These are phyloP conservation scores for Spirogloea muscicola DNA, from an alignment of 139 green algal genomes.

Conservation along the genomic window DNA sequence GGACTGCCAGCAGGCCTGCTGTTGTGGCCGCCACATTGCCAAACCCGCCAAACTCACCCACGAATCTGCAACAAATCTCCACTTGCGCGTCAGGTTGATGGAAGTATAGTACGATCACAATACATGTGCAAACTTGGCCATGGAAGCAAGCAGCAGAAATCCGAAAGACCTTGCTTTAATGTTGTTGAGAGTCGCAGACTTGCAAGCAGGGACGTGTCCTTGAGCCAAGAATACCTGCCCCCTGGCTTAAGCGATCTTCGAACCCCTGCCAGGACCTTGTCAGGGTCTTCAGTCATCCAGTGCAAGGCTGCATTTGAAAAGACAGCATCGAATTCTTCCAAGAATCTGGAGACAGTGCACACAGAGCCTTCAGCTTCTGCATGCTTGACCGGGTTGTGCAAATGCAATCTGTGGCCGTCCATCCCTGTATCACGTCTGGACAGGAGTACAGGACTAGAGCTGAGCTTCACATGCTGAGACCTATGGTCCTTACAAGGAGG, in stretches of 20 bases:
- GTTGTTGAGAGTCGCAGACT: too few relatives aligned
- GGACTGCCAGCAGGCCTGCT: conserved; percentile 24
- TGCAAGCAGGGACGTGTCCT: background rate
- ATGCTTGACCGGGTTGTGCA: background rate
- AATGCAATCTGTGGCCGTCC: background rate
- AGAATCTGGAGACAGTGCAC: conserved; percentile 1
- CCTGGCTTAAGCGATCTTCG: conserved; percentile 12
- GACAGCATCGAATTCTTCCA: conserved; percentile 32
- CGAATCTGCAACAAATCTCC: background rate
- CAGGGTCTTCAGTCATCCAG: conserved; percentile 38
- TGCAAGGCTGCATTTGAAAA: conserved; percentile 41
- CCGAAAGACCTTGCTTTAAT: too few relatives aligned
- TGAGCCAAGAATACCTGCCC: conserved; percentile 2
- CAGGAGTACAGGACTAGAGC: background rate
- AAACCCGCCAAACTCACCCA: conserved; percentile 32
- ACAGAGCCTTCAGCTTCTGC: background rate
- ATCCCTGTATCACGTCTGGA: background rate
- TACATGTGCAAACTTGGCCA: too few relatives aligned
- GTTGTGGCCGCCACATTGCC: conserved; percentile 28
- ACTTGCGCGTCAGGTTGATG: background rate
- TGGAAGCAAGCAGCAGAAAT: too few relatives aligned
- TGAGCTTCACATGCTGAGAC: too few relatives aligned
- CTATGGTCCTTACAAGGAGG: too few relatives aligned
- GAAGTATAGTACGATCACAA: background rate
- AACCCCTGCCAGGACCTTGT: conserved; percentile 16